These are phyloP conservation scores for Ensete ventricosum DNA, from an alignment of 176 grass and related monocot species.

Conservation along the genomic window DNA sequence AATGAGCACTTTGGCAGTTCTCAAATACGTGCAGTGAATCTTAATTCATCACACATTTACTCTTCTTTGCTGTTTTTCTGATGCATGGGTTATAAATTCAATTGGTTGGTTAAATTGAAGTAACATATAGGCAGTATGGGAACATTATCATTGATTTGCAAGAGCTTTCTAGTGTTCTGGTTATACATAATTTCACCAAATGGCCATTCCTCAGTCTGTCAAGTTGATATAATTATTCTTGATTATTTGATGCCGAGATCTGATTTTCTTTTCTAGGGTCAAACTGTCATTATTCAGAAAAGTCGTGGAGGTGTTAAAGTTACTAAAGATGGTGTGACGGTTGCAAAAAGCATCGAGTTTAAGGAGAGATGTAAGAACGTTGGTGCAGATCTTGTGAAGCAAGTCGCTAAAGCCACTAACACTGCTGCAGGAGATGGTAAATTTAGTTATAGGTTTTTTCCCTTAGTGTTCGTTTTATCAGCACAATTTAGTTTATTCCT, in stretches of 20 bases:
- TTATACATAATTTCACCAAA: background rate
- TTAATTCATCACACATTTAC: background rate
- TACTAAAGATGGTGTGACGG: slow-evolving; percentile 91
- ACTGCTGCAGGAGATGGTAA: slow-evolving; percentile 88
- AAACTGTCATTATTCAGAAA: slow-evolving; percentile 80
- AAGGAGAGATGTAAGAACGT: slow-evolving; percentile 67
- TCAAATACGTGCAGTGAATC: background rate
- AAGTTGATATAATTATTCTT: background rate
- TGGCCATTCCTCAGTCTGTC: background rate
- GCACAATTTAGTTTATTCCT: slow-evolving; percentile 1
- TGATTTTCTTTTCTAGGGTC: slow-evolving; percentile 32
- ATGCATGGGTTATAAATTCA: background rate
- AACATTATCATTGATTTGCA: background rate
- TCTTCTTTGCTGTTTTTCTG: background rate
- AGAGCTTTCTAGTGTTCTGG: background rate
- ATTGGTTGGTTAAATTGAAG: background rate
- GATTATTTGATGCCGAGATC: background rate
- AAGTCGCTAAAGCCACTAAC: slow-evolving; percentile 78
- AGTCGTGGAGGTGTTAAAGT: slow-evolving; percentile 38
- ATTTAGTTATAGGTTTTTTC: background rate
- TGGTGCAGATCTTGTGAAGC: slow-evolving; percentile 82
- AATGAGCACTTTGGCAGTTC: background rate
- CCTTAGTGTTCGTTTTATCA: background rate
- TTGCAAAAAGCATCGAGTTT: slow-evolving; percentile 88
- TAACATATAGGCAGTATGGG: background rate